Percentiles rank a stretch among this genome's conserved stretches.
phyloP scores from a whole-genome alignment of 139 green algal species.

The Axilococcus clingmanii region DNA sequence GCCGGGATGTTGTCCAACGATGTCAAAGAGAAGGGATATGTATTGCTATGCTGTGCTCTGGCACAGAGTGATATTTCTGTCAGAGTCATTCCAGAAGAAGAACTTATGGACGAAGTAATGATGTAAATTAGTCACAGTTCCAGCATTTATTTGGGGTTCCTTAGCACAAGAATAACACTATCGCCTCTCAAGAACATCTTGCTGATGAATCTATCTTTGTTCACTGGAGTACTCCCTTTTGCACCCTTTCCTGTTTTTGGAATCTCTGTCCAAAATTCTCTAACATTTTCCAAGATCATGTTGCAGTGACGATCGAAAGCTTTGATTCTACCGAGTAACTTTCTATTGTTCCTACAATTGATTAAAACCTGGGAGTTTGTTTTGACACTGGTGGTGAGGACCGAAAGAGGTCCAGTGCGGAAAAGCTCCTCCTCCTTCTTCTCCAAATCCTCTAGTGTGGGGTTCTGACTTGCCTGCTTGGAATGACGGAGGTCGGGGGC shows the following conservation, averaged over 20 bases:
- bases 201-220: conserved; percentile 95
- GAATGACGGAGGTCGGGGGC: no score
- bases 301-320: conserved; percentile 99
- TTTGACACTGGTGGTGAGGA: conserved; percentile 92
- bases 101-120: conserved; percentile 6
- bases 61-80: conserved; percentile 9
- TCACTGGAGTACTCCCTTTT: conserved; percentile 81
- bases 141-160: conserved; percentile 73
- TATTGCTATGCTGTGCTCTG: conserved; percentile 27
- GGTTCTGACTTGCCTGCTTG: no score
- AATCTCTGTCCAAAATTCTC: conserved; percentile 99
- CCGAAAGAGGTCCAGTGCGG: conserved; percentile 81
- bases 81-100: conserved; percentile 2
- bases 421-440: conserved; percentile 88
- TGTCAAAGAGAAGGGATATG: conserved; percentile 69
- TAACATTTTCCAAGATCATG: conserved; percentile 99
- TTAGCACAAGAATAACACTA: conserved; percentile 93
- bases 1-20: conserved; percentile 76
- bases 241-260: conserved; percentile 83
- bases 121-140: not conserved
- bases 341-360: conserved; percentile 98
- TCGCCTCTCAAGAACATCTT: conserved; percentile 99
- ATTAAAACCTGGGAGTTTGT: conserved; percentile 97
- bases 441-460: conserved; percentile 76
- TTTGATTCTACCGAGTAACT: conserved; percentile 93